Base-by-base conservation (phyloP, 352 stramenopile genomes). In the Globisporangium heterothallicum region DNA sequence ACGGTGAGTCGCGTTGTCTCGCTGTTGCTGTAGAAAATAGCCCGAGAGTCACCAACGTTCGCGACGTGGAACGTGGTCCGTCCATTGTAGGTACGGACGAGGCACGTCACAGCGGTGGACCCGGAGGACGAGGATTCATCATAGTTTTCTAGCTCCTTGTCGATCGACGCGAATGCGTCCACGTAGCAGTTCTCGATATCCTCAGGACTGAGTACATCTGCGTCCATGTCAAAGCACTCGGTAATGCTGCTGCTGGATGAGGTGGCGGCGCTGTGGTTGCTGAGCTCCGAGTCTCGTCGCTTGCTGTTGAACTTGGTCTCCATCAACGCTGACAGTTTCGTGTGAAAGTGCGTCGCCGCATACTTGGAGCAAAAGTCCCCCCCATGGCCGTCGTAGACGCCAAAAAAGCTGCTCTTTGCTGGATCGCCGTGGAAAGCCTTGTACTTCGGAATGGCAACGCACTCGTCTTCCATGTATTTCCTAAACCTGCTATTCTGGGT, bases 381-480 rank as follows among this genome's bases (percentile, higher is more conserved):
- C 42, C 81, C 83, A 50, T 94, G 83, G 27, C 83, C 83, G 56
- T 94, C 83, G 35, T 87, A 94, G 3, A 94, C 78, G 19, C 70
- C 83, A 58, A 91, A 94, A 65, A 94, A 92, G 42, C 64, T 84
- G 54, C 69, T 83, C 43, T 74, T 65, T n/a, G 74, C 77, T 1
- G 72, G 68, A 48, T 89, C 78, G 32, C 69, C 66, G 30, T 66
- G 55, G 29, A 86, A 84, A n/a, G 66, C 72, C 44, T 57, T 67
- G 50, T 82, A 86, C 49, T 77, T 74, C 22, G 76, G 77, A 53
- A 89, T 84, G 24, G 76, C 76, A 10, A 92, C 78, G 62, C 78
- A 89, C 50, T 86, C 79, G 63, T 94, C 83, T 53, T 94, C 83
- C 83, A 94, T 94, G 63, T 86, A 43, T 48, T 84, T 79, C 22